Conservation (phyloP, 2,329 filamentous ascomycete genomes). For the Ophiostoma perfectum region DNA sequence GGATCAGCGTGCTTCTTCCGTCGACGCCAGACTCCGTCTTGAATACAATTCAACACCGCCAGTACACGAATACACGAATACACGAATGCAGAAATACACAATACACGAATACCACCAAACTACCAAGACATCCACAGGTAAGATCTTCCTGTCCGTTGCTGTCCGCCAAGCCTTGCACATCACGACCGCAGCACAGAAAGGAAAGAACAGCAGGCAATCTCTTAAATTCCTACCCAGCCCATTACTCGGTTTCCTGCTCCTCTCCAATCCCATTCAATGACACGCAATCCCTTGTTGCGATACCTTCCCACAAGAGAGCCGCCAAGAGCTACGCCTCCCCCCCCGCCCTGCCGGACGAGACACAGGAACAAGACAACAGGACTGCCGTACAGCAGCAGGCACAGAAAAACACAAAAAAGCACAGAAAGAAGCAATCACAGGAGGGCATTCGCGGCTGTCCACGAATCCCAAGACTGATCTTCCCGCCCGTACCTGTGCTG, state of each 20-base stretch:
- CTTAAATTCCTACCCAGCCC: background rate
- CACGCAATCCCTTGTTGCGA: background rate
- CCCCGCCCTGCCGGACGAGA: conserved; percentile 20
- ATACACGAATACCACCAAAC: background rate
- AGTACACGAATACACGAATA: no score
- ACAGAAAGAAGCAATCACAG: background rate
- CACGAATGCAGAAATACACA: background rate
- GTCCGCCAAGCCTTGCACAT: conserved; percentile 8
- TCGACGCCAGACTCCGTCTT: background rate
- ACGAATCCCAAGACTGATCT: conserved; percentile 3
- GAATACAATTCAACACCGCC: no score
- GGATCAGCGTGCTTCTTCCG: background rate
- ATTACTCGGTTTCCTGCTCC: background rate
- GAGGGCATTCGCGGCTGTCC: background rate
- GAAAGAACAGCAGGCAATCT: conserved; percentile 9
- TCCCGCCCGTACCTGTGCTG: conserved; percentile 9
- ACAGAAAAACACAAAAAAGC: background rate
- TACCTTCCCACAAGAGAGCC: conserved; percentile 15
- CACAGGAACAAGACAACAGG: conserved; percentile 15
- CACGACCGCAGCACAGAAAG: conserved; percentile 9
- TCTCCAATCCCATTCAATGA: background rate
- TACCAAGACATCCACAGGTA: background rate
- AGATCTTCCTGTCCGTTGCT: conserved; percentile 3
- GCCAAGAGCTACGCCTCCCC: conserved; percentile 19
- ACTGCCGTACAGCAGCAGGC: background rate